These are phyloP conservation scores for Limnanthes douglasii DNA, from an alignment of 345 rosid species.

Conservation along the genomic window DNA sequence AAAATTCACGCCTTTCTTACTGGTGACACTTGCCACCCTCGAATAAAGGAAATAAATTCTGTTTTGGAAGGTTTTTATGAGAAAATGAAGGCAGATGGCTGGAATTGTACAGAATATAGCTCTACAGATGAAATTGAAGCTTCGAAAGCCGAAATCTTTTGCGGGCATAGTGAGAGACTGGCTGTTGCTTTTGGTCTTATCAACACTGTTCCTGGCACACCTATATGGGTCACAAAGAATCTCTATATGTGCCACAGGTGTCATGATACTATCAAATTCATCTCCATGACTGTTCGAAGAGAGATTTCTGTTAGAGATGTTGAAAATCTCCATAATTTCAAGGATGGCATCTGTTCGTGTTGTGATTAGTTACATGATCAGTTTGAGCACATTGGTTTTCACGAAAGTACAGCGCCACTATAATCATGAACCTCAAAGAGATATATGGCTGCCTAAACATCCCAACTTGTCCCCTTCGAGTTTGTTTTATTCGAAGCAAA, in stretches of 20 bases:
- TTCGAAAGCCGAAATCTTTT: conserved; percentile 59
- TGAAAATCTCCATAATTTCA: conserved; percentile 66
- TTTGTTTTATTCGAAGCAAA: too few species aligned
- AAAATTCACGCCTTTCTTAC: conserved; percentile 72
- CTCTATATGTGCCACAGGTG: conserved; percentile 58
- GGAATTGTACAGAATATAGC: conserved; percentile 16
- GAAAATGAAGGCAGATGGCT: conserved; percentile 35
- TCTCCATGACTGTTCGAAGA: conserved; percentile 51
- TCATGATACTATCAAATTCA: conserved; percentile 51
- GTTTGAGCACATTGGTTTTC: conserved; percentile 8
- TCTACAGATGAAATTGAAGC: conserved; percentile 28
- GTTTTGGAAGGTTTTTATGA: conserved; percentile 45
- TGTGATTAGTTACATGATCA: conserved; percentile 34
- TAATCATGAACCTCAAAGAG: too few species aligned
- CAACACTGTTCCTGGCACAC: conserved; percentile 53
- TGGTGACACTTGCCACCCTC: conserved; percentile 50
- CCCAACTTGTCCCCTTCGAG: too few species aligned
- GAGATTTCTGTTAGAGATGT: conserved; percentile 74
- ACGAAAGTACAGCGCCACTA: too few species aligned
- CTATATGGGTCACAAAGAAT: conserved; percentile 75
- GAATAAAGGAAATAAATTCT: conserved; percentile 29
- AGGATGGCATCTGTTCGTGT: conserved; percentile 71
- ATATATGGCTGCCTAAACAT: too few species aligned
- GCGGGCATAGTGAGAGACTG: conserved; percentile 76
- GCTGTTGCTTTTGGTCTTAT: conserved; percentile 64